Percentiles rank a stretch among this genome's conserved stretches.
Conservation (phyloP, 257 asterid genomes). For the Primulina huaijiensis region DNA sequence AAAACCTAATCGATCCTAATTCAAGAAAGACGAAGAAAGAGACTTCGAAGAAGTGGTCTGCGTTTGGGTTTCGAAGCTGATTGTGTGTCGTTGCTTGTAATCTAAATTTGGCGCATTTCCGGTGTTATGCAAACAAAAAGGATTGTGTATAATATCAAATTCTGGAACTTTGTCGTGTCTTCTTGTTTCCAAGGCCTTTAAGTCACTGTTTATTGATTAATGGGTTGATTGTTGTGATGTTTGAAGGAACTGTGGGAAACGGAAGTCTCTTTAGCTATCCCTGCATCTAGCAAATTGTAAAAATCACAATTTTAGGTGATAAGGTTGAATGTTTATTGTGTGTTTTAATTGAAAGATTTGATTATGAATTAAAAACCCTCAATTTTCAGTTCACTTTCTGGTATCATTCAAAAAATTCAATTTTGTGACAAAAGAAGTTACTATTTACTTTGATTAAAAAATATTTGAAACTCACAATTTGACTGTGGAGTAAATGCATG, state of each 20-base stretch:
- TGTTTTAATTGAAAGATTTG: background rate
- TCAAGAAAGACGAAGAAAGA: constrained; percentile 83
- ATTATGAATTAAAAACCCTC: background rate
- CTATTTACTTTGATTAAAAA: too few relatives aligned
- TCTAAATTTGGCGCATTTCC: constrained; percentile 20
- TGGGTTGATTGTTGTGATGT: background rate
- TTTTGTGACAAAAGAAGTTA: background rate
- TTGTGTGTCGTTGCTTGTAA: constrained; percentile 9
- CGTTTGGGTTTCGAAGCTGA: constrained; percentile 88
- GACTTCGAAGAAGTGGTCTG: constrained; percentile 91
- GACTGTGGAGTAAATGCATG: too few relatives aligned
- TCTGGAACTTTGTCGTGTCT: constrained; percentile 44
- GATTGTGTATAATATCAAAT: constrained; percentile 54
- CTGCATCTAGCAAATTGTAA: background rate
- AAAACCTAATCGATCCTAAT: constrained; percentile 85
- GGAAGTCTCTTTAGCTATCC: background rate
- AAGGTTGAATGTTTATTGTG: background rate
- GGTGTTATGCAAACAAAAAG: constrained; percentile 43
- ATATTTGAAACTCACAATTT: too few relatives aligned
- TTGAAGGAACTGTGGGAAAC: background rate
- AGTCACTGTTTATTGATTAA: constrained; percentile 30
- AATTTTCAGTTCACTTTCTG: background rate
- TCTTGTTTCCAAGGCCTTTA: constrained; percentile 35
- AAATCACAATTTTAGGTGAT: background rate
- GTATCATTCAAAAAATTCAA: too few relatives aligned